Evolutionary conservation across 148 eudicot species (phyloP), one percentile per base, ranked within the genome.

Genomic region (Diospyros lotus): DNA sequence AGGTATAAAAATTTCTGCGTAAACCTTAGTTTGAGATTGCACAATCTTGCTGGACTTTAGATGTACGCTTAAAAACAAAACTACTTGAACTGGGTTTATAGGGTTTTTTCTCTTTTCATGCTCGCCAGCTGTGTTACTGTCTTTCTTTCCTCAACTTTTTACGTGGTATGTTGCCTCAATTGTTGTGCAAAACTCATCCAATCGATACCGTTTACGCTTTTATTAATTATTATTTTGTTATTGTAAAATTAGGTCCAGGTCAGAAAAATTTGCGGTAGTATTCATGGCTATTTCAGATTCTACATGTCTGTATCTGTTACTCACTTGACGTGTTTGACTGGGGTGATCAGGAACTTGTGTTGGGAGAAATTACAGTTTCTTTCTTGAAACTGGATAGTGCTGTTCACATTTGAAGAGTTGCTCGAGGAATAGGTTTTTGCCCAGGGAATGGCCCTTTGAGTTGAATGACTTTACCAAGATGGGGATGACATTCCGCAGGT

Each of bases 401-500:
- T 14, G 41, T 58, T 43, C 44, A 44, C 17, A 14, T 38, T 72
- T 41, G 15, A 68, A 50, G 66, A 75, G 79, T 82, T 82, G 80
- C 81, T 75, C 68, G 65, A 28, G 56, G 63, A 17, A 54, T 74
- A 50, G 75, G 80, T 67, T 78, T 80, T 77, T 81, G 64, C 72
- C 64, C 65, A 58, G 82, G 61, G 82, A 68, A 66, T 76, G 77
- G 80, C 75, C 78, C 45, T 76, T 78, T 55, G 59, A 56, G 50
- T 78, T 78, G 73, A 75, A 77, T 64, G 71, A 73, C 76, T 82
- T 58, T 56, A 60, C 68, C 58, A 75, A 39, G 68, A 89, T 89
- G 93, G 89, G 82, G 48, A 82, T 77, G 80, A 48, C 79, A 43
- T 81, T 76, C 70, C 89, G 89, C 85, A 87, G 90, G 93, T 87